Conservation (phyloP, 345 rosid genomes). For the Populus pruinosa region DNA sequence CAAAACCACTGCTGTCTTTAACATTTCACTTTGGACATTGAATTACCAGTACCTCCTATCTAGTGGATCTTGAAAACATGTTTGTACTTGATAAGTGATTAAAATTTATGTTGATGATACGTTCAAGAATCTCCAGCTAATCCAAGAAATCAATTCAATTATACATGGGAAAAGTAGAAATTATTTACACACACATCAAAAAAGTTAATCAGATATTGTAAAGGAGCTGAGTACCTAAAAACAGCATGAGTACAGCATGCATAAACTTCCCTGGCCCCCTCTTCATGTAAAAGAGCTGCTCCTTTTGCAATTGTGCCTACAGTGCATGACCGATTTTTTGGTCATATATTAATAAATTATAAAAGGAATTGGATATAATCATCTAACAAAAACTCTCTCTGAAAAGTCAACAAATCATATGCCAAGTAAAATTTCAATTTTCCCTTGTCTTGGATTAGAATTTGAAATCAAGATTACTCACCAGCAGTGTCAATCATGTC, state of each 20-base stretch:
- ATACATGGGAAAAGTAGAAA: not conserved
- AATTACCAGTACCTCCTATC: not conserved
- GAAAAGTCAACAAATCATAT: not conserved
- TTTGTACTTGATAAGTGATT: not conserved
- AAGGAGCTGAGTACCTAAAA: slow-evolving; percentile 45
- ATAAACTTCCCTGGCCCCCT: slow-evolving; percentile 33
- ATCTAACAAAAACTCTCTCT: not conserved
- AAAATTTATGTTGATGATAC: not conserved
- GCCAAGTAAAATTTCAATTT: not conserved
- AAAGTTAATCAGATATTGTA: not conserved
- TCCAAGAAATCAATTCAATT: not conserved
- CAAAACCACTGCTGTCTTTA: not conserved
- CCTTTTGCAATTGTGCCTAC: slow-evolving; percentile 46
- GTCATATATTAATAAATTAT: not conserved
- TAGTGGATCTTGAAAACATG: not conserved
- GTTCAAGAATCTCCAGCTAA: not conserved
- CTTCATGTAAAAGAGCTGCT: slow-evolving; percentile 28
- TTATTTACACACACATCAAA: not conserved
- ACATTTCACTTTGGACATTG: not conserved
- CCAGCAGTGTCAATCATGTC: slow-evolving; percentile 38
- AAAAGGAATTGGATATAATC: not conserved
- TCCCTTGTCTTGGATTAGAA: not conserved
- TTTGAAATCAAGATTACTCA: slow-evolving; percentile 16
- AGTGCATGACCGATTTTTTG: not conserved
- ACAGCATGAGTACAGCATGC: slow-evolving; percentile 35